Evolutionary conservation across 2,329 filamentous ascomycete genomes (phyloP).

Genomic region (Dactylellina cionopaga): DNA sequence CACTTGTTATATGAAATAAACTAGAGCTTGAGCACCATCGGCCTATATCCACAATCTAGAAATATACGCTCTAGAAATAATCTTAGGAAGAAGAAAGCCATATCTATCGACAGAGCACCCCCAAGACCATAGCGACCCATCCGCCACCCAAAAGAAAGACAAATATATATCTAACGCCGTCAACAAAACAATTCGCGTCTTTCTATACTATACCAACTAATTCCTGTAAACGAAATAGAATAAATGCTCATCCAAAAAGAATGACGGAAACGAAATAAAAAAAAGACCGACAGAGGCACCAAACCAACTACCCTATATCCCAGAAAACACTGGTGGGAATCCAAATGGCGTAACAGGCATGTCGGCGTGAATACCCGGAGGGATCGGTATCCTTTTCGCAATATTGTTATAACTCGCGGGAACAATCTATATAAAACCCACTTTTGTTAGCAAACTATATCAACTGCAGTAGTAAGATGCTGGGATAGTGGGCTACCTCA

Average conservation of each 20-base stretch:
- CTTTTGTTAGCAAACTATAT: neutral
- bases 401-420: conserved; percentile 97
- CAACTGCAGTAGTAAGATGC: too few species aligned
- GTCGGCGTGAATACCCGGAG: conserved; percentile 67
- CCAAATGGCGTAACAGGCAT: conserved; percentile 37
- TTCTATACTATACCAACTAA: neutral
- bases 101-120: too few species aligned
- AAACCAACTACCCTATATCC: neutral
- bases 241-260: neutral
- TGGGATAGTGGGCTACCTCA: too few species aligned
- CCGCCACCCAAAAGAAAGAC: neutral
- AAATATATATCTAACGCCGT: neutral
- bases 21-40: conserved; percentile 1
- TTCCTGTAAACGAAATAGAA: neutral
- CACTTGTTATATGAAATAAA: too few species aligned
- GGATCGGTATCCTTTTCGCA: conserved; percentile 88
- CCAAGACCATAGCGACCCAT: neutral
- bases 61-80: neutral
- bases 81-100: neutral
- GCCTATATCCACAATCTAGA: conserved; percentile 3
- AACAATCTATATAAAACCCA: conserved; percentile 71
- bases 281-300: neutral
- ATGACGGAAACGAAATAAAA: neutral
- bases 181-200: neutral
- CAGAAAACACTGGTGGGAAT: conserved; percentile 34